Evolutionary conservation across 176 grass and related monocot species (phyloP).

Genomic region (Eragrostis nindensis): DNA sequence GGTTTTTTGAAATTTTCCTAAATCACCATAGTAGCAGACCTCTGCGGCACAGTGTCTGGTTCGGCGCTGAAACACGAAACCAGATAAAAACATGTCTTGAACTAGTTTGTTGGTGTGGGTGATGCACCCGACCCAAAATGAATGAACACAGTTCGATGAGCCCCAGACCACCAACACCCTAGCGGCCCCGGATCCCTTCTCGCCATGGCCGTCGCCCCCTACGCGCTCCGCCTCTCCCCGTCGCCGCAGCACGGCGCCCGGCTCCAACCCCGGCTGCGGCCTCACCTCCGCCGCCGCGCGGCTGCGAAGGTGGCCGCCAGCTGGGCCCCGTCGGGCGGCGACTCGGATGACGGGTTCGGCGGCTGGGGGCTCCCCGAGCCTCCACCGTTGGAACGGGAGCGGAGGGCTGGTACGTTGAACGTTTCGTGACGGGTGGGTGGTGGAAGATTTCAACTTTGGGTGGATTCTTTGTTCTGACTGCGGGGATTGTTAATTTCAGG

Average conservation of each 20-base stretch:
- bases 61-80: neutral
- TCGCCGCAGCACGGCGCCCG: conserved; percentile 3
- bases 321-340: conserved; percentile 26
- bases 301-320: conserved; percentile 17
- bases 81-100: neutral
- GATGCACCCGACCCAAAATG: conserved; percentile 2
- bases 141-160: neutral
- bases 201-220: conserved; percentile 43
- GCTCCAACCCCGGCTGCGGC: conserved; percentile 10
- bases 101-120: neutral
- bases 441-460: neutral
- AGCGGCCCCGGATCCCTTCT: conserved; percentile 6
- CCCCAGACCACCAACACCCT: conserved; percentile 26
- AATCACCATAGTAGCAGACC: too few relatives aligned
- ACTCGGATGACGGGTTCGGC: conserved; percentile 36
- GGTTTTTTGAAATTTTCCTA: too few relatives aligned
- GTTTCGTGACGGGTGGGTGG: neutral
- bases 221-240: conserved; percentile 41
- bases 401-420: conserved; percentile 18
- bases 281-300: neutral
- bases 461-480: conserved; percentile 21
- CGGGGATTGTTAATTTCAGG: conserved; percentile 46
- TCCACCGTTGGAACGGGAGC: conserved; percentile 6
- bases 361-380: conserved; percentile 48
- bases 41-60: too few relatives aligned